phyloP scores from a whole-genome alignment of 2,329 filamentous ascomycete genomes.

The Orbilia javanica region DNA sequence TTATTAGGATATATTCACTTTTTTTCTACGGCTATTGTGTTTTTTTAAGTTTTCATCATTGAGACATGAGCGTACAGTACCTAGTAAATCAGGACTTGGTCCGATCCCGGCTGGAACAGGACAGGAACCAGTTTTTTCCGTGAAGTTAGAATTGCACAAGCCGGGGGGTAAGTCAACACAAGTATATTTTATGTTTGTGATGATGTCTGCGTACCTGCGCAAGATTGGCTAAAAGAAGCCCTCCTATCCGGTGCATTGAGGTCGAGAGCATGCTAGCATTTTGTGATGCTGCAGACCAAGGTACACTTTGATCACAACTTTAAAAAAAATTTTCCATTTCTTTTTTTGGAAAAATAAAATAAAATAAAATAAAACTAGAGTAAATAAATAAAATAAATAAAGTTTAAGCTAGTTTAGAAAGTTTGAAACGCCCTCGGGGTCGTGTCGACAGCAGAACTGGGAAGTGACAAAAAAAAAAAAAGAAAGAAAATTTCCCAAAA shows the following conservation, averaged over 20 bases:
- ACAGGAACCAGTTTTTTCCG: too few relatives aligned
- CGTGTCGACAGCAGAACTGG: background rate
- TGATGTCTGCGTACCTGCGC: background rate
- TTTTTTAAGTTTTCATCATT: conserved; percentile 16
- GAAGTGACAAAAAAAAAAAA: conserved; percentile 4
- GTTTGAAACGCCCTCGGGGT: conserved; percentile 34
- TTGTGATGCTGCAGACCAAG: conserved; percentile 41
- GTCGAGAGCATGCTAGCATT: conserved; percentile 14
- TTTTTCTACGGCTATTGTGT: background rate
- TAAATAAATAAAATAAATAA: too few relatives aligned
- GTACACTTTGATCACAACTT: conserved; percentile 26
- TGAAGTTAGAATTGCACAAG: conserved; percentile 9
- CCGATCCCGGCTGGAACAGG: background rate
- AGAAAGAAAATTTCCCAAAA: conserved; percentile 34
- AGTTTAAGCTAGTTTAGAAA: conserved; percentile 8
- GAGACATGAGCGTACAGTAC: background rate
- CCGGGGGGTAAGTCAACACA: background rate
- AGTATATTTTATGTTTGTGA: conserved; percentile 8
- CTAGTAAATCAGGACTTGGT: background rate
- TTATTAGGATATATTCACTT: background rate
- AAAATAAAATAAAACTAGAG: too few relatives aligned
- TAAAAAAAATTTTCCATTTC: conserved; percentile 21
- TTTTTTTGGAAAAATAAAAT: conserved; percentile 7
- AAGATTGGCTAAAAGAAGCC: conserved; percentile 17
- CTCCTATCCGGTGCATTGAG: conserved; percentile 53